Evolutionary conservation across 2,329 filamentous ascomycete species (phyloP).

Genomic region (Nemania abortiva): DNA sequence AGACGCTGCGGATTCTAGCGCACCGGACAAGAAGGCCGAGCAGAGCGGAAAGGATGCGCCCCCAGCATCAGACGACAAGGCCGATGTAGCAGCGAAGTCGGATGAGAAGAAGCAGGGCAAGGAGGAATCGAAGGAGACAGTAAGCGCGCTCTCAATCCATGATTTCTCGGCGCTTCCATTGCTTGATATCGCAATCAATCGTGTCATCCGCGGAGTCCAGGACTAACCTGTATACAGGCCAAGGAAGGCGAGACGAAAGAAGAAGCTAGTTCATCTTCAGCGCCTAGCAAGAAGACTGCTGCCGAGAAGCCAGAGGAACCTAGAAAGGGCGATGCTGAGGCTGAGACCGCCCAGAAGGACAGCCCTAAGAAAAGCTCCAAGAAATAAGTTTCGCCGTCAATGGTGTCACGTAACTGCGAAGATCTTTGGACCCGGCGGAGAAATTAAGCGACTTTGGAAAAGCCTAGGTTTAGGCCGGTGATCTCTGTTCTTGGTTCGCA

Average conservation of each 20-base stretch:
- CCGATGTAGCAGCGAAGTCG: slow-evolving; percentile 35
- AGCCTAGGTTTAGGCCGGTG: neutral
- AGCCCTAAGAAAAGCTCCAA: slow-evolving; percentile 13
- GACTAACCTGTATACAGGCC: slow-evolving; percentile 24
- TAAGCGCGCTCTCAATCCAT: slow-evolving; percentile 17
- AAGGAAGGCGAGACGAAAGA: slow-evolving; percentile 40
- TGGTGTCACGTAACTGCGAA: slow-evolving; percentile 6
- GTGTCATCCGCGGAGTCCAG: neutral
- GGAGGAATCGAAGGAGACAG: slow-evolving; percentile 43
- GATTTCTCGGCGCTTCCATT: neutral
- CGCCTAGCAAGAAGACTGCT: slow-evolving; percentile 44
- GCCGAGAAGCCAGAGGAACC: slow-evolving; percentile 48
- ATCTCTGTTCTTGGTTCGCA: neutral
- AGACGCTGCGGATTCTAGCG: slow-evolving; percentile 10
- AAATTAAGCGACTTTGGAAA: neutral
- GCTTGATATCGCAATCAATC: neutral
- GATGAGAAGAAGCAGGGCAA: slow-evolving; percentile 44
- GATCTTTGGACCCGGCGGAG: neutral
- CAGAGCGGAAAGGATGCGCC: slow-evolving; percentile 31
- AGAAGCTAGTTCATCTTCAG: slow-evolving; percentile 39
- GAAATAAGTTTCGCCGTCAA: neutral
- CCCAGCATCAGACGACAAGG: slow-evolving; percentile 9
- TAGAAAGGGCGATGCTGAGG: slow-evolving; percentile 44
- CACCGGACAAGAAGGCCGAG: slow-evolving; percentile 9
- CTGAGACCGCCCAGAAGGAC: slow-evolving; percentile 26